Percentiles rank a stretch among this genome's conserved stretches.
Evolutionary conservation across 139 green algal species (phyloP).

Genomic region (Ettlia oleoabundans): DNA sequence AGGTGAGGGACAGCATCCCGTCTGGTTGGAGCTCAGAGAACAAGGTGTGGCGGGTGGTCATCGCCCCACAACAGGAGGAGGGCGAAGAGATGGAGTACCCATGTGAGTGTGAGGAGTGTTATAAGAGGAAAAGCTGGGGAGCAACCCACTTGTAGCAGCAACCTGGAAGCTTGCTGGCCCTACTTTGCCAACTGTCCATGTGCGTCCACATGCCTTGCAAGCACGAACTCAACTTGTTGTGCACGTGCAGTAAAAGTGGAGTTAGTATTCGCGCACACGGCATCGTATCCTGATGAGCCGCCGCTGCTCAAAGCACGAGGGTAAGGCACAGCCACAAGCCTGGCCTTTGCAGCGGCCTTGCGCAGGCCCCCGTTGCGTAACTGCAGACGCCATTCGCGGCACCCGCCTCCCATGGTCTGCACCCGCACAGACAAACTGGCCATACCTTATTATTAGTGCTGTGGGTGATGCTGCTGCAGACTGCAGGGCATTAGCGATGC

Average conservation of each 20-base stretch:
- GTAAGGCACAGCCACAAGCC: slow-evolving; percentile 22
- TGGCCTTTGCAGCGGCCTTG: background rate
- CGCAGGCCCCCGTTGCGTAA: no score
- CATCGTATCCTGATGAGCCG: slow-evolving; percentile 58
- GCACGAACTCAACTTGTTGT: background rate
- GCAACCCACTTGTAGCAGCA: background rate
- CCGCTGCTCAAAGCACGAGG: slow-evolving; percentile 57
- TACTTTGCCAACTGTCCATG: background rate
- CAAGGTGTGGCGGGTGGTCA: slow-evolving; percentile 30
- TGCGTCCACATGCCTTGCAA: background rate
- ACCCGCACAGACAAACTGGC: no score
- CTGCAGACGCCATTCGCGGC: no score
- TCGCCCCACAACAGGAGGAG: slow-evolving; percentile 39
- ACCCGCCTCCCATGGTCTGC: no score
- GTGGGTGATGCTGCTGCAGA: no score
- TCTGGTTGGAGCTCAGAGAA: slow-evolving; percentile 36
- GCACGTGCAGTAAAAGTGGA: slow-evolving; percentile 30
- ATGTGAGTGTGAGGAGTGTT: background rate
- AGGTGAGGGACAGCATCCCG: slow-evolving; percentile 40
- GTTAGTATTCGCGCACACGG: slow-evolving; percentile 61
- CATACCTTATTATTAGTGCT: no score
- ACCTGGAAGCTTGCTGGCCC: background rate
- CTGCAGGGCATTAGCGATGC: slow-evolving; percentile 71
- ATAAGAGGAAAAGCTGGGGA: background rate
- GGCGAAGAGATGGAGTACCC: slow-evolving; percentile 11